Evolutionary conservation across 192 early-diverging fungal genomes (phyloP), one percentile per base, ranked within the genome.

Genomic region (Phlyctochytrium planicorne): DNA sequence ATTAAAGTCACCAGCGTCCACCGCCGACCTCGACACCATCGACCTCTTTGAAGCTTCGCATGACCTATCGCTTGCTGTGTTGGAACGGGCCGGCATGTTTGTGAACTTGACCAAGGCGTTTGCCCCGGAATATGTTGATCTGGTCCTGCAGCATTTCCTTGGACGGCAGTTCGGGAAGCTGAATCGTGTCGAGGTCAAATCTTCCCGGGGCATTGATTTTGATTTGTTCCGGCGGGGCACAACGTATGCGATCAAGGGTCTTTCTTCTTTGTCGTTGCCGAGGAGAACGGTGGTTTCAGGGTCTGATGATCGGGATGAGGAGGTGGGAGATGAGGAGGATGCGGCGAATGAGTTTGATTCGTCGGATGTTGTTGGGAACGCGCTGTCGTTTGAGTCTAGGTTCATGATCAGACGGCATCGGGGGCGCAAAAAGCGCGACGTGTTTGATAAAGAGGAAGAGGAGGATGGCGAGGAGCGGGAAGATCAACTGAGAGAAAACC

Each of bases 211-310:
- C 10, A 57, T 57, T 6, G 55, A 57, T 25, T 14, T 24, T 14
- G 55, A 14, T 10, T 14, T 57, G 27, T 4, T 57, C 27, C 16
- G 55, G 4, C 10, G 55, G 6, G 55, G 55, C 6, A 25, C 6
- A 27, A 57, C 20, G 20, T 57, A 57, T 29, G 55, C 55, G 10
- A 57, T 57, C 27, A 57, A 57, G 25, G 55, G 55, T 10, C 55
- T 57, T 47, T 47, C 40, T 20, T 47, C 40, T 20, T 20, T 47
- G 40, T 47, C 40, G 20, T 47, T 20, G 40, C 40, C 40, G 40
- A 47, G 20, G 40, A 14, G 10, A 6, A 20, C 20, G 10, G 40
- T 14, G 20, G 20, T 20, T 20, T 6, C 6, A 14, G 40, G 40
- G 20, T 6, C 6, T 20, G 40, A 47, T 47, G 40, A 47, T 6